phyloP scores from a whole-genome alignment of 2,329 filamentous ascomycete species.

The Blumeriella jaapii region DNA sequence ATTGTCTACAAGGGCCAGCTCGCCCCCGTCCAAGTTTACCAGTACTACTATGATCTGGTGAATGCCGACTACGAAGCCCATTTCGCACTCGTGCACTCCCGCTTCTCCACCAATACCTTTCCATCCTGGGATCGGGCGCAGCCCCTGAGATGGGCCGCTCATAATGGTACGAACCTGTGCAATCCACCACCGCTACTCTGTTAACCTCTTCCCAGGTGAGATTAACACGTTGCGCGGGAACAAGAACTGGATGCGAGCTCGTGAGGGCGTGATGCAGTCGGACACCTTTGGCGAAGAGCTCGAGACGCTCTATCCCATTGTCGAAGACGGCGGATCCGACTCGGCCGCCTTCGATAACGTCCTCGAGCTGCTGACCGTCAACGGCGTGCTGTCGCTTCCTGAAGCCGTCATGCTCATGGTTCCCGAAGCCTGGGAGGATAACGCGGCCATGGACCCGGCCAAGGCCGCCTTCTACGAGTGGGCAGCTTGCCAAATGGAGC shows the following conservation, averaged over 20 bases:
- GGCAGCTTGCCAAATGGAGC: constrained; percentile 98
- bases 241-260: constrained; percentile 99
- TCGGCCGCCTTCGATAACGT: constrained; percentile 97
- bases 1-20: constrained; percentile 98
- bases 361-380: constrained; percentile 84
- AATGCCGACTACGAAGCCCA: constrained; percentile 96
- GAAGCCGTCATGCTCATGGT: constrained; percentile 99
- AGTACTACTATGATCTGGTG: constrained; percentile 94
- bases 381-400: constrained; percentile 86
- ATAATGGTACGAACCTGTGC: constrained; percentile 57
- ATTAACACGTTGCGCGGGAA: constrained; percentile 96
- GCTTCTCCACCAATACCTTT: constrained; percentile 97
- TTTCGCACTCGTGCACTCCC: constrained; percentile 92
- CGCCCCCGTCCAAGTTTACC: constrained; percentile 88
- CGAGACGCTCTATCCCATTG: constrained; percentile 81
- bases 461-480: constrained; percentile 98
- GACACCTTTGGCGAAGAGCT: constrained; percentile 87
- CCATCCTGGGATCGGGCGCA: constrained; percentile 97
- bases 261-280: constrained; percentile 90
- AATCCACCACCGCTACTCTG: constrained; percentile 16
- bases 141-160: constrained; percentile 89
- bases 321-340: constrained; percentile 93
- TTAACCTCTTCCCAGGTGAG: constrained; percentile 43
- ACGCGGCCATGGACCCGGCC: constrained; percentile 79
- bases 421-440: constrained; percentile 95